Conservation (phyloP, 164 flowering plant genomes). For the Buxus sempervirens region DNA sequence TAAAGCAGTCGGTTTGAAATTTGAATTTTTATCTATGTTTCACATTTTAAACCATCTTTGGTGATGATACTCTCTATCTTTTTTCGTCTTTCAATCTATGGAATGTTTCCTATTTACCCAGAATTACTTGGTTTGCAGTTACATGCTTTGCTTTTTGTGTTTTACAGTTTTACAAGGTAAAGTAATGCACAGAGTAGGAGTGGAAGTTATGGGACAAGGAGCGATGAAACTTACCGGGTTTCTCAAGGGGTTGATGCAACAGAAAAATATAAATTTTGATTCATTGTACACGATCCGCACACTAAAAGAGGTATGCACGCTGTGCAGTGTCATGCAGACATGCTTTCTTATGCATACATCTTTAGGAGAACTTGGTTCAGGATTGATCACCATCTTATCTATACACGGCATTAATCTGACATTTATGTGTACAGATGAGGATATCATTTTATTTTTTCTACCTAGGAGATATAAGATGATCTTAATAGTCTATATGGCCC, state of each 20-base stretch:
- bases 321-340: neutral
- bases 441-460: neutral
- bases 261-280: constrained; percentile 54
- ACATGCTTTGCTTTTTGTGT: neutral
- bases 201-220: constrained; percentile 79
- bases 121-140: neutral
- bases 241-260: constrained; percentile 78
- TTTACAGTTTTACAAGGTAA: constrained; percentile 78
- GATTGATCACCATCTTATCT: neutral
- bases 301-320: constrained; percentile 73
- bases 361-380: neutral
- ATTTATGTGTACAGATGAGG: neutral
- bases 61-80: neutral
- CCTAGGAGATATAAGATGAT: neutral
- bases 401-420: neutral
- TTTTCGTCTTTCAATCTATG: neutral
- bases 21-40: too few species aligned
- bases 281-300: constrained; percentile 90
- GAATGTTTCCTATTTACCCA: neutral
- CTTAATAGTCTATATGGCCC: neutral
- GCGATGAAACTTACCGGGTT: constrained; percentile 82
- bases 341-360: neutral
- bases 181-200: constrained; percentile 86
- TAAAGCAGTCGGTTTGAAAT: too few species aligned
- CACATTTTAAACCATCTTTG: neutral